These are phyloP conservation scores for Lentinula boryana DNA, from an alignment of 768 basidiomycete species.

Conservation along the genomic window DNA sequence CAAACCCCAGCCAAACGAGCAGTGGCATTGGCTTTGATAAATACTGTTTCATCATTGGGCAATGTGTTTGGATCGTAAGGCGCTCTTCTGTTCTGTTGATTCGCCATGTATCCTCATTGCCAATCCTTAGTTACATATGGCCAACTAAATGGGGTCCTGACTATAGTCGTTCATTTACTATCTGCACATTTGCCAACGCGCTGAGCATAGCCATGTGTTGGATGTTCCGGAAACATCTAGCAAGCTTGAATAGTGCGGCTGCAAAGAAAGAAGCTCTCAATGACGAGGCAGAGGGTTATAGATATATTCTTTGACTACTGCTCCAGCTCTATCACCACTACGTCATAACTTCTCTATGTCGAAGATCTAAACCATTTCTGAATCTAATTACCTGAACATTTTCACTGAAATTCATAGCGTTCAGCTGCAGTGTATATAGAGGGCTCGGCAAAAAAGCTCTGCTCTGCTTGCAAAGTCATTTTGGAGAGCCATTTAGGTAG, in stretches of 20 bases:
- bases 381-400: too few relatives aligned
- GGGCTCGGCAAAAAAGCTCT: too few relatives aligned
- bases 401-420: too few relatives aligned
- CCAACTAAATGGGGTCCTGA: conserved; percentile 63
- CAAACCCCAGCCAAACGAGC: conserved; percentile 83
- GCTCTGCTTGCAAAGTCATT: too few relatives aligned
- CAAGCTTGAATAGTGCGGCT: conserved; percentile 30
- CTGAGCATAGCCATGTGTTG: conserved; percentile 44
- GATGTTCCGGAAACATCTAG: conserved; percentile 41
- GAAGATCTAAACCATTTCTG: too few relatives aligned
- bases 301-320: conserved; percentile 37
- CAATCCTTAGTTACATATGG: conserved; percentile 46
- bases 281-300: conserved; percentile 29
- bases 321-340: background rate
- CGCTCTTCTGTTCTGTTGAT: conserved; percentile 11
- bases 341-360: too few relatives aligned
- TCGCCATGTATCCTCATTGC: background rate
- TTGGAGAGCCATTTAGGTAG: too few relatives aligned
- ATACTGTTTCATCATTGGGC: conserved; percentile 76
- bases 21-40: conserved; percentile 79
- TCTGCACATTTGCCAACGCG: conserved; percentile 58
- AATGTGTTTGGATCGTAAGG: conserved; percentile 79
- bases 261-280: conserved; percentile 32
- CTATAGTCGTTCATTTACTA: conserved; percentile 64
- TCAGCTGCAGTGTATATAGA: too few relatives aligned